Evolutionary conservation across 176 grass and related monocot species (phyloP).

Genomic region (Oryza meyeriana): DNA sequence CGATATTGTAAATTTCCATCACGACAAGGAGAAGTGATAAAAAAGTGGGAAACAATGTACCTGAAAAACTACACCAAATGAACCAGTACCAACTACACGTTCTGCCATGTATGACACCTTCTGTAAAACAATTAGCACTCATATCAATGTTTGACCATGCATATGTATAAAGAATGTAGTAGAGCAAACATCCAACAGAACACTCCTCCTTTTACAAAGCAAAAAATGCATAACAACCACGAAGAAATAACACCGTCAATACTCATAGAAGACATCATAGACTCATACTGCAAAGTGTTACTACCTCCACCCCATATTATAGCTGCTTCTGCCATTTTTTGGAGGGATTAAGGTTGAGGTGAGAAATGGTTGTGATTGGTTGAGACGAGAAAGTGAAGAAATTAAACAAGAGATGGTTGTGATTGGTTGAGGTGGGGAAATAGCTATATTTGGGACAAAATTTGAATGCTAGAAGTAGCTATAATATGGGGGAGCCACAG

Average conservation of each 20-base stretch:
- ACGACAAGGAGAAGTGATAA: background rate
- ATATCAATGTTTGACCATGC: constrained; percentile 16
- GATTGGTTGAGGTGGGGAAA: no score
- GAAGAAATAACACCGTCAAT: background rate
- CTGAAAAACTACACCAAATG: constrained; percentile 97
- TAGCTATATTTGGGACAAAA: no score
- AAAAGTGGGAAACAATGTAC: constrained; percentile 31
- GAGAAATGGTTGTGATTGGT: no score
- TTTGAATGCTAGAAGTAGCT: no score
- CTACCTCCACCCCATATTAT: no score
- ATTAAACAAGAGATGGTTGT: no score
- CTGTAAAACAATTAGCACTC: constrained; percentile 54
- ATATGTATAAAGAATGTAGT: background rate
- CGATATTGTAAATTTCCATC: constrained; percentile 14
- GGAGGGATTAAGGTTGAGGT: no score
- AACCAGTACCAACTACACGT: constrained; percentile 85
- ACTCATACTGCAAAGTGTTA: background rate
- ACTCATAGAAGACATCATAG: background rate
- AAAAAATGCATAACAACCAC: background rate
- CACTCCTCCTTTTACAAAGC: background rate
- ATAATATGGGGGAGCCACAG: no score
- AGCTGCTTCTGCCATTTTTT: no score
- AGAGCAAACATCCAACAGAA: background rate
- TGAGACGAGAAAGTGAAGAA: no score
- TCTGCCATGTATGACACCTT: constrained; percentile 98